A percentile compares a stretch with the other conserved stretches of the same genome.
phyloP scores from a whole-genome alignment of 768 basidiomycete genomes.

The Psilocybe cyanescens region DNA sequence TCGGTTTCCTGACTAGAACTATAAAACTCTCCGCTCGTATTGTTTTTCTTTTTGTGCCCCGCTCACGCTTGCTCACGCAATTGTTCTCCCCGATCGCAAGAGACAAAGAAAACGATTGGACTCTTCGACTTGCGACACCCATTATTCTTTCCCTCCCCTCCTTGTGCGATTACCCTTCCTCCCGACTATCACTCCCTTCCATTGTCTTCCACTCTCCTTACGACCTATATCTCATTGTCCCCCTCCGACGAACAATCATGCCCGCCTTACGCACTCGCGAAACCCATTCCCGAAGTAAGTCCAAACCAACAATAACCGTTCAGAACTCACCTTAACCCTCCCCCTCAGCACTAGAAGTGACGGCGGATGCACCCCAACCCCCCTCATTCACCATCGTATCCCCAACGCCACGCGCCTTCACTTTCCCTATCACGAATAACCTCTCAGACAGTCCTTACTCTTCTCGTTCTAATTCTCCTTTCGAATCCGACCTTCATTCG shows the following conservation, averaged over 20 bases:
- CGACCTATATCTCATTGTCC: slow-evolving; percentile 30
- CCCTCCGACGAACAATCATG: slow-evolving; percentile 57
- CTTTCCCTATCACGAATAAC: slow-evolving; percentile 64
- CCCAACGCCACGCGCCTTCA: slow-evolving; percentile 73
- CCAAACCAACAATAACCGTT: slow-evolving; percentile 3
- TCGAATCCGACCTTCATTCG: slow-evolving; percentile 70
- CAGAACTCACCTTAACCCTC: slow-evolving; percentile 7
- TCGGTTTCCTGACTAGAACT: slow-evolving; percentile 34
- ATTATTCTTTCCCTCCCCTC: slow-evolving; percentile 45
- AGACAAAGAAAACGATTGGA: slow-evolving; percentile 54
- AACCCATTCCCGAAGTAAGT: slow-evolving; percentile 58
- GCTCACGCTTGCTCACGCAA: slow-evolving; percentile 46
- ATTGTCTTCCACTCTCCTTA: slow-evolving; percentile 27
- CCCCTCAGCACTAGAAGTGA: slow-evolving; percentile 72
- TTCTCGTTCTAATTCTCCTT: slow-evolving; percentile 70
- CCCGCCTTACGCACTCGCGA: slow-evolving; percentile 82
- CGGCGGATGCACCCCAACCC: slow-evolving; percentile 60
- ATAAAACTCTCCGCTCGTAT: slow-evolving; percentile 61
- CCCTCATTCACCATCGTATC: slow-evolving; percentile 65
- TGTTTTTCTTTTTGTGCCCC: slow-evolving; percentile 63
- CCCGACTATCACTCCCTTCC: slow-evolving; percentile 9
- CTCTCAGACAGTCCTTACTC: slow-evolving; percentile 72
- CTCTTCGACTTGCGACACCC: slow-evolving; percentile 45
- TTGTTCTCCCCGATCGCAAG: slow-evolving; percentile 59
- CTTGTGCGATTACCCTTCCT: slow-evolving; percentile 26